Evolutionary conservation across 1,284 basidiomycete genomes (phyloP).

Genomic region (Tylopilus orsonianus): DNA sequence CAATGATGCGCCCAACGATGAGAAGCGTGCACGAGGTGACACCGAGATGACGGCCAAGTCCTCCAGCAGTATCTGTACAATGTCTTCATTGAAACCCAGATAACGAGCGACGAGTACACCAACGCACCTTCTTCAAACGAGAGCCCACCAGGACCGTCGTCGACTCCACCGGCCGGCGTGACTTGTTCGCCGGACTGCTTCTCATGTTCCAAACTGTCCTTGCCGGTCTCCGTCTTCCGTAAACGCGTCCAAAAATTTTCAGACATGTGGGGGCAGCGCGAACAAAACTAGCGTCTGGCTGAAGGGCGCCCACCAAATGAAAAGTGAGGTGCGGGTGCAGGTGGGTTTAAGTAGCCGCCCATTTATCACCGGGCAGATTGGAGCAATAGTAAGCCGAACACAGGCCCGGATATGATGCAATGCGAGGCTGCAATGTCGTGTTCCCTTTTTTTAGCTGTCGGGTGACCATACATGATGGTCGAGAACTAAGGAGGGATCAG

Average conservation of each 20-base stretch:
- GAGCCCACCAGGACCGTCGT: conserved; percentile 27
- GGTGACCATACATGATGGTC: neutral
- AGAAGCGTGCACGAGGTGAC: conserved; percentile 49
- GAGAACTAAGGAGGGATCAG: neutral
- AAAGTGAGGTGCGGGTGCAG: too few species aligned
- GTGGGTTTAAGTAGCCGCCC: too few species aligned
- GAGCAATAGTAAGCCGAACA: too few species aligned
- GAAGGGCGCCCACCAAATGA: too few species aligned
- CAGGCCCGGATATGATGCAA: neutral
- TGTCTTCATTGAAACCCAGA: neutral
- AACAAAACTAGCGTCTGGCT: too few species aligned
- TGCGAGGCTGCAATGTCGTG: neutral
- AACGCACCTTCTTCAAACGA: conserved; percentile 30
- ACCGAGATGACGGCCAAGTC: conserved; percentile 51
- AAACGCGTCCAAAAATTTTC: conserved; percentile 1
- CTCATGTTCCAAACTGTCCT: conserved; percentile 1
- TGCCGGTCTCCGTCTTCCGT: conserved; percentile 5
- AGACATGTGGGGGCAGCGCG: conserved; percentile 9
- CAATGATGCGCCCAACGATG: conserved; percentile 53
- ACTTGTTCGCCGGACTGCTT: neutral
- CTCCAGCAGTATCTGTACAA: conserved; percentile 41
- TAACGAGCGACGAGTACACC: neutral
- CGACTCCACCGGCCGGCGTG: neutral
- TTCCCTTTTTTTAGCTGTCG: neutral
- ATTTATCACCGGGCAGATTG: too few species aligned